A percentile compares a stretch with the other conserved stretches of the same genome.
phyloP scores from a whole-genome alignment of 73 alveolate genomes.

The Paramecium biaurelia region DNA sequence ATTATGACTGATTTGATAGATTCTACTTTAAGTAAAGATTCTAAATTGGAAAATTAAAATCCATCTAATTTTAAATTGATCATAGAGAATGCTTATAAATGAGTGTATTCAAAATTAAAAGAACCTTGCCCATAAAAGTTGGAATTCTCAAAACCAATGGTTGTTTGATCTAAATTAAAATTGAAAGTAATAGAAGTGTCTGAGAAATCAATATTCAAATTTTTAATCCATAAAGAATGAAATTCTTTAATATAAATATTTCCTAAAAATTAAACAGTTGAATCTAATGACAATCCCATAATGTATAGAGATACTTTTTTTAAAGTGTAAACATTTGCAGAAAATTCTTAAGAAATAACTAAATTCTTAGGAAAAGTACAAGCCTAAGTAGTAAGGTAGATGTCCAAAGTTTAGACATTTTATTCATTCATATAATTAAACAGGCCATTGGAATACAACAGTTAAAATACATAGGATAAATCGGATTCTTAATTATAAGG shows the following conservation, averaged over 20 bases:
- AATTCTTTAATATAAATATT: not conserved
- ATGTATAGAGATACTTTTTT: not conserved
- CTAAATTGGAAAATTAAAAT: not conserved
- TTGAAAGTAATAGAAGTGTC: not conserved
- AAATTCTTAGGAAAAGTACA: not conserved
- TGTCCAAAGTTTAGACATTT: not conserved
- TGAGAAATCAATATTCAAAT: not conserved
- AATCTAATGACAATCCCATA: not conserved
- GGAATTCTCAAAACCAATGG: not conserved
- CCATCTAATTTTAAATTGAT: not conserved
- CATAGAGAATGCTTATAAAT: not conserved
- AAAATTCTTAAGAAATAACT: not conserved
- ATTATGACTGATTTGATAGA: not conserved
- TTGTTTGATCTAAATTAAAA: not conserved
- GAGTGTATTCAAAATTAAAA: not conserved
- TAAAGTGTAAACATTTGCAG: not conserved
- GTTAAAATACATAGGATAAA: not conserved
- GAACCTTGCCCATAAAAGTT: not conserved
- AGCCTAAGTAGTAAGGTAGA: not conserved
- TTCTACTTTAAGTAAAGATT: not conserved
- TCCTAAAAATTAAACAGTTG: not conserved
- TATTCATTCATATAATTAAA: not conserved
- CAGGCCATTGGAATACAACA: not conserved
- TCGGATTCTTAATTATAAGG: not conserved
- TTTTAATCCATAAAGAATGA: not conserved